phyloP scores from a whole-genome alignment of 345 rosid species.

The Eucalyptus sp. region DNA sequence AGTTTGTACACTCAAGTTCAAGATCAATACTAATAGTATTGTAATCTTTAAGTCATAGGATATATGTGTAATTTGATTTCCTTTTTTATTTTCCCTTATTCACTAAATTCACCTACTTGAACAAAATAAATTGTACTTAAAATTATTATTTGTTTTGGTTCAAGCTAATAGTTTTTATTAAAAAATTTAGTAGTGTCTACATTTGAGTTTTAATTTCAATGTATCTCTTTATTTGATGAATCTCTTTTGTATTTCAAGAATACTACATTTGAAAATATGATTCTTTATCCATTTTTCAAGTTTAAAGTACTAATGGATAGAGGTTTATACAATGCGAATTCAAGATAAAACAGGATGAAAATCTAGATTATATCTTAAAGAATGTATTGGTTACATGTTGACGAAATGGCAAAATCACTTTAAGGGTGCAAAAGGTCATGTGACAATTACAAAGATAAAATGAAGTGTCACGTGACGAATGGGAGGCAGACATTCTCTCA shows the following conservation, averaged over 20 bases:
- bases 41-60: background rate
- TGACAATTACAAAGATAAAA: background rate
- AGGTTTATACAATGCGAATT: background rate
- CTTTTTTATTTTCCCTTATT: accelerated
- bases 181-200: background rate
- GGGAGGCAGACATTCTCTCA: background rate
- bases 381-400: background rate
- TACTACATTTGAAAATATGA: accelerated
- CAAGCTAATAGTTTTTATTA: background rate
- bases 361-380: background rate
- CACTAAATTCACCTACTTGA: background rate
- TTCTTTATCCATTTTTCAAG: background rate
- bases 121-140: background rate
- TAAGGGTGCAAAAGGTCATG: accelerated
- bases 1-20: background rate
- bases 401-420: background rate
- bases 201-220: background rate
- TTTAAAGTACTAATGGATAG: background rate
- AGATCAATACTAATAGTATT: background rate
- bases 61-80: background rate
- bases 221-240: background rate
- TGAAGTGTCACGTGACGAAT: background rate
- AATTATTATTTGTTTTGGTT: background rate
- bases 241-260: background rate
- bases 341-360: background rate